Conservation (phyloP, 2,329 filamentous ascomycete genomes). For the Microsporum ferrugineum region DNA sequence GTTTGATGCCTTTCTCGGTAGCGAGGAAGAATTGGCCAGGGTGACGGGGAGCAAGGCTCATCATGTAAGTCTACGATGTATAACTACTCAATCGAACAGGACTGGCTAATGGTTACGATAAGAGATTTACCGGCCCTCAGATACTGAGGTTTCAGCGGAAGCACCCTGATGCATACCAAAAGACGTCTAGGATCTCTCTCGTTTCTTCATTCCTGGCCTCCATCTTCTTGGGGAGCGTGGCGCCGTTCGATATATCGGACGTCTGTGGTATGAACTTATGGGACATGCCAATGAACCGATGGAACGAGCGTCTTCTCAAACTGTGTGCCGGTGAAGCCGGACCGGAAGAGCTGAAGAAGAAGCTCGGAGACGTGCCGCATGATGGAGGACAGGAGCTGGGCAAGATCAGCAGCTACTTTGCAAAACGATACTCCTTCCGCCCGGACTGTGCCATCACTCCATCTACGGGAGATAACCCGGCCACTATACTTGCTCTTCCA, state of each 20-base stretch:
- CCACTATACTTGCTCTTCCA: conserved; percentile 84
- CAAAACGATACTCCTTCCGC: conserved; percentile 64
- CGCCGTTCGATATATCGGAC: conserved; percentile 86
- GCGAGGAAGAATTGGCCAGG: conserved; percentile 56
- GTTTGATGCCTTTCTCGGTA: conserved; percentile 65
- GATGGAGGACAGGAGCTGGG: conserved; percentile 76
- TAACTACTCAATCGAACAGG: neutral
- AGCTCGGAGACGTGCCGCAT: conserved; percentile 67
- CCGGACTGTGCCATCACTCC: conserved; percentile 64
- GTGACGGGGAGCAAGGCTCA: conserved; percentile 87
- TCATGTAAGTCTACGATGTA: conserved; percentile 52
- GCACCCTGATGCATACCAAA: conserved; percentile 67
- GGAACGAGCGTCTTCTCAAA: conserved; percentile 62
- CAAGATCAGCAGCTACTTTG: conserved; percentile 65
- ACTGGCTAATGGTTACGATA: neutral
- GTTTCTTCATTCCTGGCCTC: conserved; percentile 94
- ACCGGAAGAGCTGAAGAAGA: conserved; percentile 55
- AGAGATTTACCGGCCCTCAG: conserved; percentile 95
- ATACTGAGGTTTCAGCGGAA: conserved; percentile 78
- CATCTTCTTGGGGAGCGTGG: conserved; percentile 70
- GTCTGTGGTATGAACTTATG: conserved; percentile 95
- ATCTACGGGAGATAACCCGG: conserved; percentile 92
- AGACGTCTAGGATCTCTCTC: conserved; percentile 75
- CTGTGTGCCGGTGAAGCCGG: conserved; percentile 59
- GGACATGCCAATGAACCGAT: conserved; percentile 66